Evolutionary conservation across 2,329 filamentous ascomycete species (phyloP).

Genomic region (Monilinia polystroma): DNA sequence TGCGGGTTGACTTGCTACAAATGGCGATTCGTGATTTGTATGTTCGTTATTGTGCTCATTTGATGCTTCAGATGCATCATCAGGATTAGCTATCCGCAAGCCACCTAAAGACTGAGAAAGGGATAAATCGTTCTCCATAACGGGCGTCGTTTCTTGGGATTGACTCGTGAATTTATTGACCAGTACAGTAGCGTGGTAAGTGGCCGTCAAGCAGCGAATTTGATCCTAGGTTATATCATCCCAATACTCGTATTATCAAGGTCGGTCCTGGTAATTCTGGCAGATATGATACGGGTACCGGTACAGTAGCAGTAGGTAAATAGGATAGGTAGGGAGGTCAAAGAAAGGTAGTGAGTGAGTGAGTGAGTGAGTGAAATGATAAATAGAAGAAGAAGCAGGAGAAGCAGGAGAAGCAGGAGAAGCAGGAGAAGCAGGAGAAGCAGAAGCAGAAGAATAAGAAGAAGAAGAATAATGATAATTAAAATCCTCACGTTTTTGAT

Average conservation of each 20-base stretch:
- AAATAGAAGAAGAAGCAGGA: background rate
- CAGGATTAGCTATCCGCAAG: constrained; percentile 94
- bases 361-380: background rate
- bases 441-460: background rate
- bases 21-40: constrained; percentile 17
- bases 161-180: background rate
- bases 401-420: too few relatives aligned
- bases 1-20: constrained; percentile 23
- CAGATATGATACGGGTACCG: background rate
- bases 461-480: background rate
- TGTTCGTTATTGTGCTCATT: constrained; percentile 31
- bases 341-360: background rate
- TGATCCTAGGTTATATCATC: constrained; percentile 28
- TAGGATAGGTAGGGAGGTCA: background rate
- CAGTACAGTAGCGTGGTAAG: constrained; percentile 10
- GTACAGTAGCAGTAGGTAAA: too few relatives aligned
- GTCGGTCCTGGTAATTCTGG: constrained; percentile 11
- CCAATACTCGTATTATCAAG: constrained; percentile 19
- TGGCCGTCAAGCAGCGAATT: constrained; percentile 23
- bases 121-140: constrained; percentile 90
- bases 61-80: constrained; percentile 45
- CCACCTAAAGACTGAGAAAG: constrained; percentile 90
- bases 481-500: background rate
- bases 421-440: too few relatives aligned
- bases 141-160: constrained; percentile 14